phyloP scores from a whole-genome alignment of 2,329 filamentous ascomycete species.

The Fusarium temperatum region DNA sequence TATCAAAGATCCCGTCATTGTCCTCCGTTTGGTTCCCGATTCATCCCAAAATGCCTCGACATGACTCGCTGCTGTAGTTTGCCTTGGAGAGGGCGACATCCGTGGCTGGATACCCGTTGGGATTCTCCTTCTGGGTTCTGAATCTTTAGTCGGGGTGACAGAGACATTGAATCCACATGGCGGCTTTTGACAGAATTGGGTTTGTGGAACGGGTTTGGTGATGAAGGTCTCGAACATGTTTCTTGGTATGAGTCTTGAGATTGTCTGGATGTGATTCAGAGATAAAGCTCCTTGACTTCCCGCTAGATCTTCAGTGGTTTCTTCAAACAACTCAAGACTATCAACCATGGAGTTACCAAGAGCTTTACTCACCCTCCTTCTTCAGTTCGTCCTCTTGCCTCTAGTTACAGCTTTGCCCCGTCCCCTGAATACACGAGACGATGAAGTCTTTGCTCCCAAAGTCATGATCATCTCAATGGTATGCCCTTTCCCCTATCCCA shows the following conservation, averaged over 20 bases:
- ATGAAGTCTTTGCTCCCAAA: constrained; percentile 59
- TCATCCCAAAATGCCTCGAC: background rate
- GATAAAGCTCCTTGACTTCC: constrained; percentile 11
- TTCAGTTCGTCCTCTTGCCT: background rate
- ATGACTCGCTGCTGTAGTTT: constrained; percentile 14
- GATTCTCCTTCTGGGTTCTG: background rate
- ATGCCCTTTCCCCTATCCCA: constrained; percentile 26
- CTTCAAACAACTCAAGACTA: background rate
- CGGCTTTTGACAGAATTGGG: background rate
- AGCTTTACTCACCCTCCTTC: constrained; percentile 5
- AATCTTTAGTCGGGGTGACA: constrained; percentile 21
- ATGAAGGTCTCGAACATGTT: constrained; percentile 13
- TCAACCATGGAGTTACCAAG: constrained; percentile 14
- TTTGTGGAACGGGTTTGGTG: constrained; percentile 17
- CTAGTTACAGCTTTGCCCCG: background rate
- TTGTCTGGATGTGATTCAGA: background rate
- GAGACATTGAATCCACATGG: constrained; percentile 33
- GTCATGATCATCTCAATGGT: constrained; percentile 72
- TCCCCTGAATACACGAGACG: background rate
- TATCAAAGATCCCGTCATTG: constrained; percentile 15
- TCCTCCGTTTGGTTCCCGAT: constrained; percentile 25
- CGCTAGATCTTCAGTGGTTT: background rate
- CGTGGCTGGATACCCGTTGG: constrained; percentile 1
- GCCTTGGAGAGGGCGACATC: constrained; percentile 1
- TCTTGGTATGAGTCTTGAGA: background rate